Conservation (phyloP, 208 protist genomes). For the Crithidia expoeki region DNA sequence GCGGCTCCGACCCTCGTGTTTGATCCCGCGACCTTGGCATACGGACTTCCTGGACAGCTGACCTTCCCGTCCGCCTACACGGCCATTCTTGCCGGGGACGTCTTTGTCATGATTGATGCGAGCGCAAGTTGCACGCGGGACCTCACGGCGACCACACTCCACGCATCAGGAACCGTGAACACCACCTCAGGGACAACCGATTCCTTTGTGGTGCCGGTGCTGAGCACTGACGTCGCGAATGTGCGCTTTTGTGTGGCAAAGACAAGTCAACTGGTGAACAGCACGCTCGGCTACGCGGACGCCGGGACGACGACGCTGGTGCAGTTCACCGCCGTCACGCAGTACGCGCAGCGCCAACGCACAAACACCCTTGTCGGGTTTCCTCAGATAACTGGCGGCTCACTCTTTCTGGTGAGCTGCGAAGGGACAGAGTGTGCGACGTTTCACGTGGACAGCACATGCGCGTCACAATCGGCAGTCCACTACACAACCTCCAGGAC, state of each 20-base stretch:
- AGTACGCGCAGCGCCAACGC: slow-evolving; percentile 45
- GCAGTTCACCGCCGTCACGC: slow-evolving; percentile 42
- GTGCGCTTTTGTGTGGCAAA: slow-evolving; percentile 38
- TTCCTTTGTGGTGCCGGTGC: slow-evolving; percentile 31
- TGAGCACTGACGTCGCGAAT: not conserved
- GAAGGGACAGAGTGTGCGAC: slow-evolving; percentile 23
- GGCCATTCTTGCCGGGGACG: slow-evolving; percentile 25
- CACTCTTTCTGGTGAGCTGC: slow-evolving; percentile 55
- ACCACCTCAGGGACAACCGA: slow-evolving; percentile 11
- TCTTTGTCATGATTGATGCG: slow-evolving; percentile 27
- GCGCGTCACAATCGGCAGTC: slow-evolving; percentile 10
- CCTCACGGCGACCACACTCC: slow-evolving; percentile 7
- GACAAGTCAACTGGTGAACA: slow-evolving; percentile 12
- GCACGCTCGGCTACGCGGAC: slow-evolving; percentile 47
- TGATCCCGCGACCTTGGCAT: slow-evolving; percentile 22
- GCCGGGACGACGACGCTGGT: slow-evolving; percentile 31
- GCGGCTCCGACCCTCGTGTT: slow-evolving; percentile 26
- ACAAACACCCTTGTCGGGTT: slow-evolving; percentile 50
- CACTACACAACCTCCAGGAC: slow-evolving; percentile 53
- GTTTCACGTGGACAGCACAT: slow-evolving; percentile 21
- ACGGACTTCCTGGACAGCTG: slow-evolving; percentile 38
- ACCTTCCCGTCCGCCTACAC: slow-evolving; percentile 35
- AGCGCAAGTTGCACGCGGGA: slow-evolving; percentile 37
- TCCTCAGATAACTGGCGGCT: slow-evolving; percentile 28
- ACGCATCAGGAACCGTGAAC: slow-evolving; percentile 40